Conservation (phyloP, 495 filamentous ascomycete genomes). For the Annulohypoxylon stygium region DNA sequence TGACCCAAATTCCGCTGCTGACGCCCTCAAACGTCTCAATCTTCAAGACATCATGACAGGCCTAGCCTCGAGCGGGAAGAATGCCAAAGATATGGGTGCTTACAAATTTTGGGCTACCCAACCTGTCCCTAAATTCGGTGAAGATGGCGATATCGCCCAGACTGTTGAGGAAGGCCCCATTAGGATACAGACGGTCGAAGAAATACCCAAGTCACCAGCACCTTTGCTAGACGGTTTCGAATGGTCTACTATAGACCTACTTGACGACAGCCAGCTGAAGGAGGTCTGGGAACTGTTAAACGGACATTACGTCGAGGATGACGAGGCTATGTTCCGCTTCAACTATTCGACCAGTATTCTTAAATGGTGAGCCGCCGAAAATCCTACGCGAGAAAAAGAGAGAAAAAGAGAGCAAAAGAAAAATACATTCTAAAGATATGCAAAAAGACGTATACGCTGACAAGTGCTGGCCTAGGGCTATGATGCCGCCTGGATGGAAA, state of each 20-base stretch:
- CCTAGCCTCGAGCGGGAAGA: conserved; percentile 79
- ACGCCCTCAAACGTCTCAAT: conserved; percentile 78
- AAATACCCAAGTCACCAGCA: conserved; percentile 77
- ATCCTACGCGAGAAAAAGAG: not conserved
- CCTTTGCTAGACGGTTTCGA: conserved; percentile 82
- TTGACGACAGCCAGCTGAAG: conserved; percentile 67
- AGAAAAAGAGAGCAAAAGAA: too few relatives aligned
- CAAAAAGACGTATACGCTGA: conserved; percentile 43
- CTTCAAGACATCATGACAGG: conserved; percentile 87
- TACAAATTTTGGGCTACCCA: conserved; percentile 99
- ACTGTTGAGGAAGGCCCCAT: conserved; percentile 67
- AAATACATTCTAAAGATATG: not conserved
- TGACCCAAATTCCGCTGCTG: conserved; percentile 58
- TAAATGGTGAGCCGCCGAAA: conserved; percentile 73
- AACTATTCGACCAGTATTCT: conserved; percentile 91
- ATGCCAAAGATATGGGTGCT: conserved; percentile 92
- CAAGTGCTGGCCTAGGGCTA: conserved; percentile 70
- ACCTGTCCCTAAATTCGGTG: conserved; percentile 87
- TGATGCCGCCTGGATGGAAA: conserved; percentile 95
- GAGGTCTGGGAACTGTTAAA: conserved; percentile 91
- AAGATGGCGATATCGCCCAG: conserved; percentile 53
- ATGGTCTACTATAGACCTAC: conserved; percentile 93
- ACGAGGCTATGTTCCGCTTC: conserved; percentile 96
- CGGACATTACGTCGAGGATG: conserved; percentile 96
- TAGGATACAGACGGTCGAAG: conserved; percentile 75